Evolutionary conservation across 768 basidiomycete species (phyloP).

Genomic region (Hericium rajendrae): DNA sequence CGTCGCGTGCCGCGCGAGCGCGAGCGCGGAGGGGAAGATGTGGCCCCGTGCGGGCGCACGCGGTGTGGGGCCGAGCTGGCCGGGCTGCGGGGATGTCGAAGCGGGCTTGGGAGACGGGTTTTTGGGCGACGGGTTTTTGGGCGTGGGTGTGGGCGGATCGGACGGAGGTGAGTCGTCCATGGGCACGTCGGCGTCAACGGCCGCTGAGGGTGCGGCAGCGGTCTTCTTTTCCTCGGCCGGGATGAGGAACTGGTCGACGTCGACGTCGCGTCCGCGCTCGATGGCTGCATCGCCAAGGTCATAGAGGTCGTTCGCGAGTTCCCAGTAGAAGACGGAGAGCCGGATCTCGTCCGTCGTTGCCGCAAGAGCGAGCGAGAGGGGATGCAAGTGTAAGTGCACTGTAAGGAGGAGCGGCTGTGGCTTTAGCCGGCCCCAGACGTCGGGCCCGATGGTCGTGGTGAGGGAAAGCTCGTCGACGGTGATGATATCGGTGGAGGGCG

Average conservation of each 20-base stretch:
- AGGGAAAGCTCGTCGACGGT: slow-evolving; percentile 4
- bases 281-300: slow-evolving; percentile 59
- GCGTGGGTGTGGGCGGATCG: slow-evolving; percentile 14
- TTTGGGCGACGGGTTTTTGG: too few relatives aligned
- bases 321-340: slow-evolving; percentile 8
- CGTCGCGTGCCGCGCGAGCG: slow-evolving; percentile 4
- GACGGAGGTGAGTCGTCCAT: slow-evolving; percentile 52
- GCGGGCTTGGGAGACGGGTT: too few relatives aligned
- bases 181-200: not conserved
- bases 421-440: not conserved
- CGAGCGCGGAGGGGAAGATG: slow-evolving; percentile 5
- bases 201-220: not conserved
- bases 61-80: too few relatives aligned
- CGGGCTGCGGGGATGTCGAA: too few relatives aligned
- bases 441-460: slow-evolving; percentile 1
- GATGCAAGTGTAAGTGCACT: slow-evolving; percentile 8
- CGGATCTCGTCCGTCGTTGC: slow-evolving; percentile 7
- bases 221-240: not conserved
- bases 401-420: slow-evolving; percentile 2
- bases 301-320: slow-evolving; percentile 63
- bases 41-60: slow-evolving; percentile 24
- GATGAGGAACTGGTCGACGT: not conserved
- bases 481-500: slow-evolving; percentile 6
- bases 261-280: slow-evolving; percentile 30
- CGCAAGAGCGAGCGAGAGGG: slow-evolving; percentile 5